Base-by-base conservation (phyloP, 106 monocot genomes). In the Narthecium ossifragum region DNA sequence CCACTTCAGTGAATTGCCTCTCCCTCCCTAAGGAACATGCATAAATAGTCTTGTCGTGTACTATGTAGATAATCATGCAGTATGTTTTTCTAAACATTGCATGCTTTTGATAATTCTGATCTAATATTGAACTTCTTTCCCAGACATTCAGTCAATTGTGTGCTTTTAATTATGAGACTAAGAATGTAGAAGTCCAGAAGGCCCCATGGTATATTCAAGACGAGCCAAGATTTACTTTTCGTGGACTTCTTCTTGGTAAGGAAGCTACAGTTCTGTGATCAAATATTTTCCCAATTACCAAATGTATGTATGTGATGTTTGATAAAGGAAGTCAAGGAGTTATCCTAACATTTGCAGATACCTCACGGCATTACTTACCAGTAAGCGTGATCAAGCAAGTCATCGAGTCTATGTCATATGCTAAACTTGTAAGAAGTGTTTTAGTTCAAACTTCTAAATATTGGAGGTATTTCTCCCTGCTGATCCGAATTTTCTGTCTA, bases 81-180 rank as follows among this genome's bases (percentile, higher is more conserved):
- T 23, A 25, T 24, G 26, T 51, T 57, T 36, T 7, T 26, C 22
- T 52, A 20, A n/a, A 48, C 14, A 29, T 6, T 18, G 17, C 11
- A 63, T 40, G 17, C 23, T 13, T 15, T 66, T n/a, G 25, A 7
- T 26, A 65, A 30, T 57, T 51, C 41, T 47, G 60, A 71, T 22
- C 61, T 76, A 10, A 64, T 33, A 51, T n/a, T n/a, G 12, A 61
- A 58, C 34, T 47, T 23, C 57, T 40, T 64, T 51, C 61, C 21
- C 81, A 91, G 98, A 98, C 91, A 36, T 88, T 98, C 81, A 98
- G 98, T 64, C 98, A 98, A 67, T 62, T 98, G 23, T 98, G 86
- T 70, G 48, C 52, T 26, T 90, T 81, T 71, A 85, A 91, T 61
- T 88, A 77, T 53, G 81, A 87, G 30, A 76, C 74, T 38, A 98